Conservation (phyloP, 2,329 filamentous ascomycete genomes). For the Ceratocystis albifundus region DNA sequence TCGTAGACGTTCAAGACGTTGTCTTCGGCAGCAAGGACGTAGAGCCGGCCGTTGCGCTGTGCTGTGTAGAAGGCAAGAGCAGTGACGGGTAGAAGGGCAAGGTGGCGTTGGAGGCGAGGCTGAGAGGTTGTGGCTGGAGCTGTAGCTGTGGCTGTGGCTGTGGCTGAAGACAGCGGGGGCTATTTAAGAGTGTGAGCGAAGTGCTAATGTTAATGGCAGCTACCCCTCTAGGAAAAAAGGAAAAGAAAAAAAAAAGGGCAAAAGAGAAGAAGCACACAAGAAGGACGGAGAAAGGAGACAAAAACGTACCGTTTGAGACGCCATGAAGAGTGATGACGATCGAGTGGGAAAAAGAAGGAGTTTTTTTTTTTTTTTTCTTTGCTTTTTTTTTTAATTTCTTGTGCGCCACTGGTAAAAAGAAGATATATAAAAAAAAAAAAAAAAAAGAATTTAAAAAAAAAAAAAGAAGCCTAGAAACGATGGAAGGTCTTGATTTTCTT, state of each 20-base stretch:
- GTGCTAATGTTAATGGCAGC: background rate
- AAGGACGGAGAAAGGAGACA: constrained; percentile 14
- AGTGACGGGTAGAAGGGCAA: constrained; percentile 41
- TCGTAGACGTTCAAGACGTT: constrained; percentile 46
- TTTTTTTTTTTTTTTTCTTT: too few relatives aligned
- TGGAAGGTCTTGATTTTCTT: background rate
- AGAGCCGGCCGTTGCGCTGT: constrained; percentile 27
- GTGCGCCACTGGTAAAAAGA: background rate
- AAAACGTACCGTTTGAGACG: constrained; percentile 8
- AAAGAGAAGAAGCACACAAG: constrained; percentile 19
- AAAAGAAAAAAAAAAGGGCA: constrained; percentile 17
- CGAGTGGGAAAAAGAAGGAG: background rate
- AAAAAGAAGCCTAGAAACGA: background rate
- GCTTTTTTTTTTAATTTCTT: too few relatives aligned
- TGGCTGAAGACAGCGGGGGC: background rate
- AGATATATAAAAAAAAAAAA: constrained; percentile 1
- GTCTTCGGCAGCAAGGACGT: constrained; percentile 50
- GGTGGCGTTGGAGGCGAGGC: constrained; percentile 22
- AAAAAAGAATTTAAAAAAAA: constrained; percentile 7
- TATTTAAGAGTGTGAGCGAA: background rate
- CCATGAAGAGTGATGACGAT: constrained; percentile 1
- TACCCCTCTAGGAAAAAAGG: constrained; percentile 8
- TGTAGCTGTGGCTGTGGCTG: background rate
- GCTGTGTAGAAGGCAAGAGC: constrained; percentile 43
- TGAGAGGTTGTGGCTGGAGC: too few relatives aligned